phyloP scores from a whole-genome alignment of 768 basidiomycete genomes.

The Phanerodontia chrysosporium region DNA sequence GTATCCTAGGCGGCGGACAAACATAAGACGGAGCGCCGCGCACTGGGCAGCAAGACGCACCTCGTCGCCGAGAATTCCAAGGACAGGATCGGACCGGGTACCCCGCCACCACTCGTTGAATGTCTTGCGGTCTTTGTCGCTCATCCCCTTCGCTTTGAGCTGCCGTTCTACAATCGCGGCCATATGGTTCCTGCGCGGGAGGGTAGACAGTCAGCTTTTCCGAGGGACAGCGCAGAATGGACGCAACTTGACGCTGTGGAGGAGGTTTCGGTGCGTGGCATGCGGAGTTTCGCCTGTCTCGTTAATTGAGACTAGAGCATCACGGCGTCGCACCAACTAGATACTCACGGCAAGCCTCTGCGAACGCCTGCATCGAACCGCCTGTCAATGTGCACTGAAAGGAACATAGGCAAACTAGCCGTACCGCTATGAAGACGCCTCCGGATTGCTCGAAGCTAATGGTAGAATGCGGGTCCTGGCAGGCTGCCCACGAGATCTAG shows the following conservation, averaged over 20 bases:
- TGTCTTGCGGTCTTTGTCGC: no score
- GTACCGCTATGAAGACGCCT: neutral
- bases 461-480: neutral
- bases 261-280: neutral
- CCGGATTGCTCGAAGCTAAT: neutral
- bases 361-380: neutral
- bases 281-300: neutral
- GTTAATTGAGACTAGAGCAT: neutral
- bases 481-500: neutral
- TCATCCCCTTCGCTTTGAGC: no score
- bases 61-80: no score
- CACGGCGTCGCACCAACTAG: neutral
- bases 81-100: no score
- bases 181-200: no score
- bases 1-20: no score
- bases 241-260: neutral
- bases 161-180: no score
- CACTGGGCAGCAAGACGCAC: no score
- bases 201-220: no score
- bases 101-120: no score
- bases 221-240: neutral
- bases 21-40: no score
- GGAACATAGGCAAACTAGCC: neutral
- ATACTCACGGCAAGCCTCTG: neutral
- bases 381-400: neutral